These are phyloP conservation scores for Phyllosticta citribraziliensis DNA, from an alignment of 2,329 filamentous ascomycete species.

Conservation along the genomic window DNA sequence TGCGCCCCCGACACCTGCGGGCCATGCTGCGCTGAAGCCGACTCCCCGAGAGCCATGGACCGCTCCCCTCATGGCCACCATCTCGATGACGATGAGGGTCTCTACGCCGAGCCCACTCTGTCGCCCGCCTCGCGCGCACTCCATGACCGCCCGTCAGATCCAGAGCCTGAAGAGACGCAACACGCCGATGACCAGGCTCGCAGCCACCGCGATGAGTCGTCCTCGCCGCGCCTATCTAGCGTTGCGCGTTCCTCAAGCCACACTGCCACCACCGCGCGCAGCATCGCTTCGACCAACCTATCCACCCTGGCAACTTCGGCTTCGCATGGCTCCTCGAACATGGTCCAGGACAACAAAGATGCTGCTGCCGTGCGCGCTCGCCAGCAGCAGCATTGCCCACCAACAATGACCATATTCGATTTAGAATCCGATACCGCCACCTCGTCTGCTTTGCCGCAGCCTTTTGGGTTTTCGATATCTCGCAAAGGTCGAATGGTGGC, in stretches of 20 bases:
- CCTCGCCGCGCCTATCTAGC: constrained; percentile 6
- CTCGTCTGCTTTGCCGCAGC: constrained; percentile 28
- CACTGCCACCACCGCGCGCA: constrained; percentile 9
- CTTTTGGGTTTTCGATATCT: constrained; percentile 28
- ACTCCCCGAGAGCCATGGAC: constrained; percentile 4
- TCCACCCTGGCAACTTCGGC: constrained; percentile 6
- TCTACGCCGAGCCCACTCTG: constrained; percentile 15
- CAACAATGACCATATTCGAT: constrained; percentile 25
- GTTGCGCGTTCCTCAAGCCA: constrained; percentile 8
- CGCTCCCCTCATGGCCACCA: constrained; percentile 5
- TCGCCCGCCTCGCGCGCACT: neutral
- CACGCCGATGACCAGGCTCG: neutral
- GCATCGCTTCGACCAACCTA: constrained; percentile 7
- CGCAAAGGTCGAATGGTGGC: constrained; percentile 27
- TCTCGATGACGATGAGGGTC: constrained; percentile 7
- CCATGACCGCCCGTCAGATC: neutral
- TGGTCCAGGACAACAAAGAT: constrained; percentile 5
- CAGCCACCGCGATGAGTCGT: constrained; percentile 1
- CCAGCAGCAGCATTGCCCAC: constrained; percentile 18
- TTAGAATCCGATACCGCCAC: constrained; percentile 29
- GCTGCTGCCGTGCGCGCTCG: neutral
- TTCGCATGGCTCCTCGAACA: constrained; percentile 4
- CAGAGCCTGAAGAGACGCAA: neutral
- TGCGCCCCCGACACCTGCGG: neutral
- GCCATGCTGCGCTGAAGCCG: constrained; percentile 4